These are phyloP conservation scores for Arabidopsis hybrid DNA, from an alignment of 441 rosid genomes.

Conservation along the genomic window DNA sequence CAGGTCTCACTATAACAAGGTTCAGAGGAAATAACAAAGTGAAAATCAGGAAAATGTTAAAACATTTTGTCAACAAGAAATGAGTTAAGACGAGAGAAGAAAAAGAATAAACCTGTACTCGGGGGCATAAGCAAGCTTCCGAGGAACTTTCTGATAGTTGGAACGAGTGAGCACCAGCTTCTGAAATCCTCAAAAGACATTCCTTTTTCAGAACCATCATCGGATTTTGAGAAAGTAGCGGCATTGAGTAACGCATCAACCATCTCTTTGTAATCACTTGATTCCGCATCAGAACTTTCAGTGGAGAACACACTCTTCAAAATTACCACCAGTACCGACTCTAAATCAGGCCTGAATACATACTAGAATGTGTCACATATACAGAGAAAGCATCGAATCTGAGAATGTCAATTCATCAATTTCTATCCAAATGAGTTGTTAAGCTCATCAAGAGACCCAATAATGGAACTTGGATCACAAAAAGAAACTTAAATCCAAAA, in stretches of 20 bases:
- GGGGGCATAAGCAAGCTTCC: constrained; percentile 76
- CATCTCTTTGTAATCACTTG: constrained; percentile 49
- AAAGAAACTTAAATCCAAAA: constrained; percentile 8
- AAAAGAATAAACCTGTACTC: constrained; percentile 57
- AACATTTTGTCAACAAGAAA: background rate
- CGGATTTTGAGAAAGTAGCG: constrained; percentile 62
- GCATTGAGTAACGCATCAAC: constrained; percentile 61
- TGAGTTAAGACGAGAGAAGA: constrained; percentile 2
- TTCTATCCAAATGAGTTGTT: background rate
- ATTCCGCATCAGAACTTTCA: constrained; percentile 45
- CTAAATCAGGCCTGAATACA: constrained; percentile 73
- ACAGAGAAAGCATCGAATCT: background rate
- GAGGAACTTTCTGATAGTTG: constrained; percentile 83
- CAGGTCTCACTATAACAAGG: constrained; percentile 59
- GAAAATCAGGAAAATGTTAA: background rate
- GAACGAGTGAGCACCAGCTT: constrained; percentile 70
- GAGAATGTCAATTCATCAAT: background rate
- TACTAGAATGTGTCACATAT: constrained; percentile 20
- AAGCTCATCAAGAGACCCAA: background rate
- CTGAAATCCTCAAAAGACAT: constrained; percentile 85
- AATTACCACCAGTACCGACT: constrained; percentile 54
- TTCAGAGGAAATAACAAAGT: background rate
- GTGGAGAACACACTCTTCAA: constrained; percentile 53
- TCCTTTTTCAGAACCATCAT: constrained; percentile 51
- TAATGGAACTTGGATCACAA: background rate